Percentiles rank a stretch among this genome's conserved stretches.
phyloP scores from a whole-genome alignment of 2,329 filamentous ascomycete species.

The Claviceps sp. region DNA sequence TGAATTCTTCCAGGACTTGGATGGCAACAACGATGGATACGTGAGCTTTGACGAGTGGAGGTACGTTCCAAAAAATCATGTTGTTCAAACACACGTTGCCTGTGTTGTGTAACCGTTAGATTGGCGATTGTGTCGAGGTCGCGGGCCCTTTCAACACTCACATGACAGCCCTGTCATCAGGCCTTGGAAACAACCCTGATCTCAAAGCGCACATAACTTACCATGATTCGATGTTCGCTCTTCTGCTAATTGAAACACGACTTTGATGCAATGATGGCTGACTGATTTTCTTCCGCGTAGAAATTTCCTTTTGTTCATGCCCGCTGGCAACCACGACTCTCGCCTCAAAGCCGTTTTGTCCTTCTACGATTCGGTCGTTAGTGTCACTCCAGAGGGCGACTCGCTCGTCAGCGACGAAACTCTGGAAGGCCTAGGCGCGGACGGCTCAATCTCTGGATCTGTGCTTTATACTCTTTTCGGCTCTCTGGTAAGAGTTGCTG shows the following conservation, averaged over 20 bases:
- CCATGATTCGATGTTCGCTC: neutral
- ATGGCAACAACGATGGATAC: slow-evolving; percentile 73
- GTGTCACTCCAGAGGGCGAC: slow-evolving; percentile 86
- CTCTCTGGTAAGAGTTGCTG: slow-evolving; percentile 55
- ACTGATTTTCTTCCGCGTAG: slow-evolving; percentile 28
- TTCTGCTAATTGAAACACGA: neutral
- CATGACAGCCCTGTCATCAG: too few relatives aligned
- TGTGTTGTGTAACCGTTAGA: neutral
- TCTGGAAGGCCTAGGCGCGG: slow-evolving; percentile 88
- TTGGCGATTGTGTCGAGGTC: too few relatives aligned
- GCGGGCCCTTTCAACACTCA: too few relatives aligned
- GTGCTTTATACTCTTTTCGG: slow-evolving; percentile 64
- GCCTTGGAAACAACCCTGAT: too few relatives aligned
- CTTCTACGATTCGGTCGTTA: slow-evolving; percentile 82
- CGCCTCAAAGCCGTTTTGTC: slow-evolving; percentile 73
- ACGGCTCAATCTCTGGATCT: slow-evolving; percentile 33
- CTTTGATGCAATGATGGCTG: slow-evolving; percentile 1
- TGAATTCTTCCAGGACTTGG: slow-evolving; percentile 80
- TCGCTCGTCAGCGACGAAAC: slow-evolving; percentile 83
- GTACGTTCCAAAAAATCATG: slow-evolving; percentile 39
- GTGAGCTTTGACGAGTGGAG: slow-evolving; percentile 95
- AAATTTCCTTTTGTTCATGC: slow-evolving; percentile 89
- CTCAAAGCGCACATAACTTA: too few relatives aligned
- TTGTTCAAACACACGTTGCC: neutral
- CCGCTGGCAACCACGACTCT: slow-evolving; percentile 45